phyloP scores from a whole-genome alignment of 306 rosid genomes.

The Ormosia emarginata region DNA sequence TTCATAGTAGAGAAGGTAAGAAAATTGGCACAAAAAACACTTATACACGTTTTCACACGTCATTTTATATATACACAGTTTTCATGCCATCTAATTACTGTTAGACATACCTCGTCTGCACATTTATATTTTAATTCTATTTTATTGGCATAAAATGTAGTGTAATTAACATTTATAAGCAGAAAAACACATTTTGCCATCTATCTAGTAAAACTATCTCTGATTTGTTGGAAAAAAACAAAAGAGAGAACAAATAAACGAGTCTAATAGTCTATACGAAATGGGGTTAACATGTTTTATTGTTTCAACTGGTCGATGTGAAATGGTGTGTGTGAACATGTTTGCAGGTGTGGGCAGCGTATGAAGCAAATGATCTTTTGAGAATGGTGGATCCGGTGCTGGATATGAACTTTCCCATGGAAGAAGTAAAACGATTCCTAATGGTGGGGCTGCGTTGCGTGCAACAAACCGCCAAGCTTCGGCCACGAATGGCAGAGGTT shows the following conservation, averaged over 20 bases:
- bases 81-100: too few species aligned
- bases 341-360: conserved; percentile 72
- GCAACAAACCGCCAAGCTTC: conserved; percentile 55
- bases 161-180: too few species aligned
- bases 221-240: neutral
- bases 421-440: conserved; percentile 58
- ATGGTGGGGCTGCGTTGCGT: conserved; percentile 70
- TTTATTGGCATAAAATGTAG: too few species aligned
- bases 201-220: neutral
- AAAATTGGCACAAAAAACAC: neutral
- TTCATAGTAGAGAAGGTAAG: conserved; percentile 73
- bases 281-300: too few species aligned
- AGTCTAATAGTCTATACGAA: neutral
- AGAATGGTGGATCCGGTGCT: conserved; percentile 60
- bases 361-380: conserved; percentile 27
- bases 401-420: conserved; percentile 16
- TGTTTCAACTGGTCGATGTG: too few species aligned
- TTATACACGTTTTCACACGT: too few species aligned
- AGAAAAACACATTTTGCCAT: neutral
- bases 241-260: neutral
- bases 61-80: too few species aligned
- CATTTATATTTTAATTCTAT: too few species aligned
- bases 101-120: too few species aligned
- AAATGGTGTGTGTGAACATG: neutral
- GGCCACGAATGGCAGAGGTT: conserved; percentile 59